Evolutionary conservation across 1,139 yeast species (phyloP), one percentile per base, ranked within the genome.

Genomic region (Hyphopichia fennica): DNA sequence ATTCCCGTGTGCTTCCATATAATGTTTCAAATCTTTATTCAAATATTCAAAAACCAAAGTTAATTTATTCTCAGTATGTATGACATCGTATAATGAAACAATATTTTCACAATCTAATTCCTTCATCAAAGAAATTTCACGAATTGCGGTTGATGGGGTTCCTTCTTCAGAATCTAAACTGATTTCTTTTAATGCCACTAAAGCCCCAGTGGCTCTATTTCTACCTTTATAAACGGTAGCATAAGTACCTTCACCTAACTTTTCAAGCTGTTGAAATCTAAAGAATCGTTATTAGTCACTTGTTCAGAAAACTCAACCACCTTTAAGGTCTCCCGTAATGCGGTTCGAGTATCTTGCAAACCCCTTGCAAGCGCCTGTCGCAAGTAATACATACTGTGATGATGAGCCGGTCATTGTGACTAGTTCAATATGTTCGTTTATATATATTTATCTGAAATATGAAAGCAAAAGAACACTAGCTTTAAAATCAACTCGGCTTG

Each of bases 151-250:
- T 1, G 97, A 90, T 2, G 99, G 99, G 0, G 98, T 93, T 11
- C 99, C 99, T 65, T 93, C 99, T 58, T 91, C 98, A 17, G 95
- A 85, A 60, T 93, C 99, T 49, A 93, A 74, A 54, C 85, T 89
- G 63, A 93, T 95, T 63, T 93, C 99, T 62, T 93, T 93, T 54
- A 93, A 72, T 1, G 99, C 99, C 19, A 93, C 99, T 41, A 89
- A 76, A 27, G 93, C 90, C 5, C 98, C 98, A 0, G 96, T 86
- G 44, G 89, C 80, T 42, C 95, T 80, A 63, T 93, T 93, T 46
- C 96, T 77, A 10, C 98, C 99, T 58, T 91, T 93, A 69, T 93
- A 93, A 22, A 93, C 99, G 6, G 98, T 93, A 43, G 99, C 99
- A 72, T 93, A 93, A 1, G 99, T 93, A 45, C 99, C 99, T 65